Conservation (phyloP, 2,329 filamentous ascomycete species). For the Chaetomiaceae sp. region DNA sequence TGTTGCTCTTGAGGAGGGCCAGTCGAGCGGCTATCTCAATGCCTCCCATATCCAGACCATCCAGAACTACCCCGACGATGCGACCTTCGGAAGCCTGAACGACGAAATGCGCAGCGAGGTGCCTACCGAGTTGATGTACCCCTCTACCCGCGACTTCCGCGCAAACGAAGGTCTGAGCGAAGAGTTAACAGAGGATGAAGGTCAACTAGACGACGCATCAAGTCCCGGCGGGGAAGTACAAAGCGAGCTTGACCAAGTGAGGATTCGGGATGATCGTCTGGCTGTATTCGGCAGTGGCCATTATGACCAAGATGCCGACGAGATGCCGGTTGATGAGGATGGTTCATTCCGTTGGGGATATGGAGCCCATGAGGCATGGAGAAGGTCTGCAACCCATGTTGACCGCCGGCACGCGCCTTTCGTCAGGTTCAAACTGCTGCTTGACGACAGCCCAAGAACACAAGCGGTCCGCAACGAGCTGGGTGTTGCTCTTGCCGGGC, state of each 20-base stretch:
- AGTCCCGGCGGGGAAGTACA: not conserved
- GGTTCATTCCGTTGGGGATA: constrained; percentile 16
- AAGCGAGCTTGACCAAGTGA: not conserved
- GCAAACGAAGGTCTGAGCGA: constrained; percentile 6
- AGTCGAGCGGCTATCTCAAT: constrained; percentile 3
- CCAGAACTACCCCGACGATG: constrained; percentile 12
- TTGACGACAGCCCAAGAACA: constrained; percentile 9
- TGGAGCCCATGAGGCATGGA: constrained; percentile 13
- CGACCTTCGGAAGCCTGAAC: constrained; percentile 1
- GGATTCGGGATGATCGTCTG: not conserved
- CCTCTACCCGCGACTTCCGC: constrained; percentile 11
- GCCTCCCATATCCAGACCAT: constrained; percentile 10
- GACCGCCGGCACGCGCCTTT: constrained; percentile 7
- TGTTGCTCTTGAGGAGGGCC: constrained; percentile 2
- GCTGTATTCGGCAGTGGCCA: constrained; percentile 1
- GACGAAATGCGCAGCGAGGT: constrained; percentile 15
- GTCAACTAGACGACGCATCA: not conserved
- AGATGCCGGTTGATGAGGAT: constrained; percentile 1
- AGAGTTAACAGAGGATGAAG: not conserved
- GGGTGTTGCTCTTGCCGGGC: not conserved
- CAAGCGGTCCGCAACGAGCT: constrained; percentile 7
- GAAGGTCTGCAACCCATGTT: constrained; percentile 6
- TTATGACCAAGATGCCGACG: not conserved
- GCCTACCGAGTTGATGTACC: constrained; percentile 17
- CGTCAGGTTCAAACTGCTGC: constrained; percentile 16